phyloP scores from a whole-genome alignment of 2,329 filamentous ascomycete genomes.

The Penicillium sp. region DNA sequence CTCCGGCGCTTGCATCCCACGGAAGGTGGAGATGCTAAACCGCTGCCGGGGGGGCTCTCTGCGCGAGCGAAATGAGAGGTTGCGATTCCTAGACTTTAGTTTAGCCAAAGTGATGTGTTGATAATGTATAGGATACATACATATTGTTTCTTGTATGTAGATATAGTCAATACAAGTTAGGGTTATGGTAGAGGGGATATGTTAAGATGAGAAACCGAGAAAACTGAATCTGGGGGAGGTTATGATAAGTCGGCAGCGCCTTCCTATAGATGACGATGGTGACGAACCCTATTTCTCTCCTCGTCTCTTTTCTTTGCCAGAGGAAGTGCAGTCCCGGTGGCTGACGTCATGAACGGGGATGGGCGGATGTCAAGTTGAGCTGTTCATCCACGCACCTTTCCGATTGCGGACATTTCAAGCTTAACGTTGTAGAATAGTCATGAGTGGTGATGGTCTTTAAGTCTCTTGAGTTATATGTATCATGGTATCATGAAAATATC shows the following conservation, averaged over 20 bases:
- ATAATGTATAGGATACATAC: conserved; percentile 10
- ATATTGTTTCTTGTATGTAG: conserved; percentile 10
- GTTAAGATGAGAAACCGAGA: not conserved
- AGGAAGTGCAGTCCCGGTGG: conserved; percentile 23
- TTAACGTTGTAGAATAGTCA: not conserved
- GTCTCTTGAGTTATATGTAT: not conserved
- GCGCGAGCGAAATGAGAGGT: conserved; percentile 42
- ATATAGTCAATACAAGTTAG: conserved; percentile 5
- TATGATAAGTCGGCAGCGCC: conserved; percentile 11
- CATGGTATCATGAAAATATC: not conserved
- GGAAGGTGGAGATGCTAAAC: conserved; percentile 84
- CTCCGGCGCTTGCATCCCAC: conserved; percentile 81
- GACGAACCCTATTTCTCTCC: conserved; percentile 16
- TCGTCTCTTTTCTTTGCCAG: conserved; percentile 2
- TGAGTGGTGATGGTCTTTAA: conserved; percentile 1
- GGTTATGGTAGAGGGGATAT: not conserved
- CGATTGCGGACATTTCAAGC: conserved; percentile 1
- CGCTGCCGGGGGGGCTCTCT: conserved; percentile 53
- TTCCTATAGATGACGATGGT: conserved; percentile 28
- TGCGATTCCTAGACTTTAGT: conserved; percentile 41
- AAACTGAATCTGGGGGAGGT: not conserved
- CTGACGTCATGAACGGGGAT: conserved; percentile 36
- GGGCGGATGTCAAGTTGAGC: not conserved
- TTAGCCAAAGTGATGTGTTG: not conserved
- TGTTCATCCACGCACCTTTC: not conserved